These are phyloP conservation scores for Marchantia polymorpha DNA, from an alignment of 225 moss, liverwort and hornwort species.

Conservation along the genomic window DNA sequence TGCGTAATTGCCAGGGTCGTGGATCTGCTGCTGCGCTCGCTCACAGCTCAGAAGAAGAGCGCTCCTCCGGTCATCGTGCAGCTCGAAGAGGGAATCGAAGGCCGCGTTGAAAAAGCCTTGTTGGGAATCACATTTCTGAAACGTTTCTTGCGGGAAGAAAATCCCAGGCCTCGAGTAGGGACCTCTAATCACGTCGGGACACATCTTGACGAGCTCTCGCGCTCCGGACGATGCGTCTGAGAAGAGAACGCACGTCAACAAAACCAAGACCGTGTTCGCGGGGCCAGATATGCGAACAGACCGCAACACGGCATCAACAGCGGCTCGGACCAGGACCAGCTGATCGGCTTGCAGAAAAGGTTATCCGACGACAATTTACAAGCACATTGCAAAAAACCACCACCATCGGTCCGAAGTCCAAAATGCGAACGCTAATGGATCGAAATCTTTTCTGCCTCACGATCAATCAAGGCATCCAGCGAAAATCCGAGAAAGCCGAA, in stretches of 20 bases:
- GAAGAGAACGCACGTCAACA: not conserved
- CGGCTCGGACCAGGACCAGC: not conserved
- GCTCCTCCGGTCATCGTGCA: constrained; percentile 1
- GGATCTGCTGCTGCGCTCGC: constrained; percentile 1
- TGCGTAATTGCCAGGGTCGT: not conserved
- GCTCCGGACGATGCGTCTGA: not conserved
- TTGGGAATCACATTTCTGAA: constrained; percentile 13
- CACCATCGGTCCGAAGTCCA: not conserved
- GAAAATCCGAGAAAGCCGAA: not conserved
- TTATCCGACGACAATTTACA: not conserved
- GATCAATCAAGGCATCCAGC: not conserved
- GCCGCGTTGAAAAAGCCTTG: constrained; percentile 6
- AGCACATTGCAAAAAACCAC: not conserved
- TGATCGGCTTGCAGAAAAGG: not conserved
- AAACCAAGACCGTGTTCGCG: not conserved
- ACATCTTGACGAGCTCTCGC: constrained; percentile 3
- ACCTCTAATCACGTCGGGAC: constrained; percentile 18
- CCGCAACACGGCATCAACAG: not conserved
- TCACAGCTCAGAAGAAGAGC: constrained; percentile 10
- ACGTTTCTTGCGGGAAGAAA: constrained; percentile 4
- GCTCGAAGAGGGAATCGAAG: constrained; percentile 7
- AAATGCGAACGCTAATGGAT: not conserved
- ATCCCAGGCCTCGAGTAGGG: constrained; percentile 14
- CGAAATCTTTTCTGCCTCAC: not conserved
- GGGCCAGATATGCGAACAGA: not conserved